phyloP scores from a whole-genome alignment of 805 yeast genomes.

The Ogataea saltuana region DNA sequence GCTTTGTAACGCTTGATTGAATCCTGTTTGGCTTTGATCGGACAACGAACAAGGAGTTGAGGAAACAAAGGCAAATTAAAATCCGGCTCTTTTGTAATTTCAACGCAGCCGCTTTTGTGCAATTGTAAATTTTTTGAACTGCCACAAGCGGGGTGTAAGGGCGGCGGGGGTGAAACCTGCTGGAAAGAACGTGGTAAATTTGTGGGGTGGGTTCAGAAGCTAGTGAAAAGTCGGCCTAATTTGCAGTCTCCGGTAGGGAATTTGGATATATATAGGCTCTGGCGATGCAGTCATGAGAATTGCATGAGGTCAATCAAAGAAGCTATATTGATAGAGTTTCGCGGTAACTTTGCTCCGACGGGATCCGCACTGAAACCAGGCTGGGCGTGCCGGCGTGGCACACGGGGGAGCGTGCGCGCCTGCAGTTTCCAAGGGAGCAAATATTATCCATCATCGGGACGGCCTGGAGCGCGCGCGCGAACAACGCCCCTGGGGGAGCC shows the following conservation, averaged over 20 bases:
- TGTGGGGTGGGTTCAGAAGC: no score
- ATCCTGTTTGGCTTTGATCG: neutral
- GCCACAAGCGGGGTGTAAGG: slow-evolving; percentile 8
- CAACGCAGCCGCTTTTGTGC: slow-evolving; percentile 7
- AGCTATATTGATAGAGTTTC: neutral
- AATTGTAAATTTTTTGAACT: neutral
- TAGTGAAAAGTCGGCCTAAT: neutral
- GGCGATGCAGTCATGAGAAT: neutral
- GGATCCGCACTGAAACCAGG: neutral
- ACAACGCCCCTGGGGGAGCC: no score
- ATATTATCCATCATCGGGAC: no score
- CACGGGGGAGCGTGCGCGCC: no score
- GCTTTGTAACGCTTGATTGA: slow-evolving; percentile 8
- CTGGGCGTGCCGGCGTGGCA: no score
- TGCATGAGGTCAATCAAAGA: slow-evolving; percentile 3
- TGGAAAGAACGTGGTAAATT: neutral
- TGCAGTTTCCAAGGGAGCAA: no score
- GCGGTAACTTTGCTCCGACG: slow-evolving; percentile 8
- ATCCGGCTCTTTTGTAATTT: neutral
- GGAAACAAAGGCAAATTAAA: neutral
- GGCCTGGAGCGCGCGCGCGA: no score
- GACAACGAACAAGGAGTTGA: neutral
- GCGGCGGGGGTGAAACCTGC: slow-evolving; percentile 3
- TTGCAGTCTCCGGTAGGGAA: neutral
- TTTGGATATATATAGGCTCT: neutral